Conservation (phyloP, 164 flowering plant species). For the Stephania japonica region DNA sequence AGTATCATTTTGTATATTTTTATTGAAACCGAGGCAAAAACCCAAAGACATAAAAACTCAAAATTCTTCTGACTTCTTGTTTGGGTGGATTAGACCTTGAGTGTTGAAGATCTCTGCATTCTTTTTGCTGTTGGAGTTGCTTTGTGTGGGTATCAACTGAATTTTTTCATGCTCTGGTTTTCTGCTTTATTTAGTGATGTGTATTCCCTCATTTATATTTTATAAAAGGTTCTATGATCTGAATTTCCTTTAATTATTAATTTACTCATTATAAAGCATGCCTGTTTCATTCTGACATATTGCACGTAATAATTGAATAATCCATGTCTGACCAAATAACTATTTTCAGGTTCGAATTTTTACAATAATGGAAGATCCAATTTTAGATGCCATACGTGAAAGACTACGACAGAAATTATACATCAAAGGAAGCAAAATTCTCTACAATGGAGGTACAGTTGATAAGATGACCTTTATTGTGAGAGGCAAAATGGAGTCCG, state of each 20-base stretch:
- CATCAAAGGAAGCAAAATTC: constrained; percentile 53
- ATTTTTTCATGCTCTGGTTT: not conserved
- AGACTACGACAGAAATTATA: constrained; percentile 60
- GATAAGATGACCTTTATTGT: constrained; percentile 68
- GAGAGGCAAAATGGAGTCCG: constrained; percentile 58
- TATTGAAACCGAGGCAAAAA: too few species aligned
- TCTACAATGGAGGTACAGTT: constrained; percentile 41
- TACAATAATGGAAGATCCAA: constrained; percentile 54
- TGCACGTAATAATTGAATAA: not conserved
- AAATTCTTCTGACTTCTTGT: too few species aligned
- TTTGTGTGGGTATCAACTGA: not conserved
- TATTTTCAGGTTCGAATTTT: constrained; percentile 65
- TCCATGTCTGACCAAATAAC: not conserved
- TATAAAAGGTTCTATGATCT: not conserved
- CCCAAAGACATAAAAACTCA: too few species aligned
- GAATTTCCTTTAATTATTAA: not conserved
- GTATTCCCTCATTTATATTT: not conserved
- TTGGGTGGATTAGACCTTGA: too few species aligned
- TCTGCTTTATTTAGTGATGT: not conserved
- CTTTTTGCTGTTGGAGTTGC: not conserved
- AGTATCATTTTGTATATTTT: too few species aligned
- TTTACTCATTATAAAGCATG: not conserved
- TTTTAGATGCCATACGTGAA: constrained; percentile 70
- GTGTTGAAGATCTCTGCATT: too few species aligned
- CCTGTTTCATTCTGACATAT: too few species aligned